These are phyloP conservation scores for Larix kaempferi DNA, from an alignment of 75 land plant genomes.

Conservation along the genomic window DNA sequence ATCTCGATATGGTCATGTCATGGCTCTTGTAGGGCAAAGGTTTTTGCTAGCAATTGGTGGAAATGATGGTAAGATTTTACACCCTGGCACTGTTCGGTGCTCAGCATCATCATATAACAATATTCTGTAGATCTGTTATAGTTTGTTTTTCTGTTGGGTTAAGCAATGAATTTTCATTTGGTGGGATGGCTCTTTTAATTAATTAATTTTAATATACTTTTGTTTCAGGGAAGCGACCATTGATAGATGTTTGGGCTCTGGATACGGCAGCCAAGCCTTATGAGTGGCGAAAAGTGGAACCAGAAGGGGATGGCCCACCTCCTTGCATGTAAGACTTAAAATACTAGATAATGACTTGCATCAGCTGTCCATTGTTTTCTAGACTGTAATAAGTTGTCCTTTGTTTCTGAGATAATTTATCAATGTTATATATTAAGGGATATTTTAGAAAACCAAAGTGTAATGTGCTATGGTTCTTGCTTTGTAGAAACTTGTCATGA, in stretches of 20 bases:
- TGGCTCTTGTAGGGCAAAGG: constrained; percentile 53
- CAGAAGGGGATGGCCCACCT: constrained; percentile 65
- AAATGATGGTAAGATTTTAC: constrained; percentile 35
- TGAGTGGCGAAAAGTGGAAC: constrained; percentile 53
- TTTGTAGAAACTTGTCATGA: background rate
- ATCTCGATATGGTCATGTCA: constrained; percentile 60
- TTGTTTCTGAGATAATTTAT: background rate
- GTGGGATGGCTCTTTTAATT: background rate
- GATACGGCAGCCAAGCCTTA: constrained; percentile 61
- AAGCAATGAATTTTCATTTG: background rate
- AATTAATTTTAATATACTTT: background rate
- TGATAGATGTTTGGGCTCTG: constrained; percentile 55
- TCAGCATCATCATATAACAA: background rate
- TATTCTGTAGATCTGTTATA: background rate
- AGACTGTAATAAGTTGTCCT: background rate
- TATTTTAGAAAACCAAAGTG: background rate
- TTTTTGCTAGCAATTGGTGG: constrained; percentile 46
- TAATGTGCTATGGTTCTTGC: background rate
- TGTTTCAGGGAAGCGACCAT: constrained; percentile 38
- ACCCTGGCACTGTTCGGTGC: background rate
- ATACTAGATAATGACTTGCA: background rate
- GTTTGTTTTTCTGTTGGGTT: background rate
- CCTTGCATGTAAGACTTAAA: constrained; percentile 50
- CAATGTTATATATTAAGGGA: background rate
- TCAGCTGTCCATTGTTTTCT: background rate